A percentile compares a stretch with the other conserved stretches of the same genome.
These are phyloP conservation scores for Cochliopodium minus DNA, from an alignment of 208 protist species.

Conservation along the genomic window DNA sequence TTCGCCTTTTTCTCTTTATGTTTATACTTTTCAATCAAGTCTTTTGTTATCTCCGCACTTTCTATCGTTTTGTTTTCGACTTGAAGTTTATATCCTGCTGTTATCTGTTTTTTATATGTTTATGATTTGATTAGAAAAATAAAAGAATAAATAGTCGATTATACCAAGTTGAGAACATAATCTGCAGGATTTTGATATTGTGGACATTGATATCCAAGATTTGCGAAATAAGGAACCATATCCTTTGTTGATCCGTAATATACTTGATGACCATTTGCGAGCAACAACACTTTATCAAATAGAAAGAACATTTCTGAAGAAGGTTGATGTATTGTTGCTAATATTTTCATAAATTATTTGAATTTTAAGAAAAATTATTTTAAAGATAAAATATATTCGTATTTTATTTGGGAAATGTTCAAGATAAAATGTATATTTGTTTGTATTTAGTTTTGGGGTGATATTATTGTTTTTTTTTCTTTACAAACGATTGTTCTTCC, in stretches of 20 bases:
- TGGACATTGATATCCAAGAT: constrained; percentile 45
- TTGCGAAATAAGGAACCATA: constrained; percentile 46
- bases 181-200: constrained; percentile 53
- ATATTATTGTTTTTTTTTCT: no score
- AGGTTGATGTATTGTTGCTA: constrained; percentile 15
- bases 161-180: constrained; percentile 27
- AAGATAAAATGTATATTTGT: no score
- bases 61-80: no score
- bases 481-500: background rate
- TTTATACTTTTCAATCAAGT: no score
- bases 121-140: no score
- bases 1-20: no score
- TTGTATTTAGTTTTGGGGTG: background rate
- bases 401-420: no score
- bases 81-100: no score
- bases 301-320: background rate
- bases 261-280: background rate
- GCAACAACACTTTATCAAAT: constrained; percentile 3
- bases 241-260: constrained; percentile 38
- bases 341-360: background rate
- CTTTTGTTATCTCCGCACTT: no score
- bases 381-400: no score
- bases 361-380: background rate
- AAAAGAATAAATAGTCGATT: no score
- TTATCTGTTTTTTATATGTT: no score